Evolutionary conservation across 139 green algal species (phyloP).

Genomic region (Trebouxia sp.): DNA sequence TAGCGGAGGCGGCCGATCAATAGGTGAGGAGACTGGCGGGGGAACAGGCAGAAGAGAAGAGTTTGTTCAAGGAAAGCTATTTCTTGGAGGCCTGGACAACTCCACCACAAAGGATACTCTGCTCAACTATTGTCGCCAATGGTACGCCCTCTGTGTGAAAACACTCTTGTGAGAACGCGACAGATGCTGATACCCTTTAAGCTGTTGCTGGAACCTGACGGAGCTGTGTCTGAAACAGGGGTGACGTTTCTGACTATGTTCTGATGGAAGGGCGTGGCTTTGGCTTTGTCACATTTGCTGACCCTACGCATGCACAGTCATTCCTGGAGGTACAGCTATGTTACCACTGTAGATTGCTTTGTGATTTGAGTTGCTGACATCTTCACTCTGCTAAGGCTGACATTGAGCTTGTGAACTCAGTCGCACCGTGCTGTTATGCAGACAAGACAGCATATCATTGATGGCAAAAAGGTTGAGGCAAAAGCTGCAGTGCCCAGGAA

Average conservation of each 20-base stretch:
- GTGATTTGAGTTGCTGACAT: too few relatives aligned
- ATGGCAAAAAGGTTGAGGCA: constrained; percentile 65
- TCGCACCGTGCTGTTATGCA: constrained; percentile 27
- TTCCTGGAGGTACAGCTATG: constrained; percentile 59
- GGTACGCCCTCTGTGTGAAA: constrained; percentile 31
- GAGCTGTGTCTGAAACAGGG: constrained; percentile 44
- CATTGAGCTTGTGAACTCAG: too few relatives aligned
- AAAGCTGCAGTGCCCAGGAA: constrained; percentile 75
- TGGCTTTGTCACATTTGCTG: constrained; percentile 76
- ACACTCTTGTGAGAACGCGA: too few relatives aligned
- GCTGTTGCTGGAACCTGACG: neutral
- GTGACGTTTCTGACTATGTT: constrained; percentile 64
- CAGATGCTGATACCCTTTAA: too few relatives aligned
- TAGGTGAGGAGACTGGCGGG: neutral
- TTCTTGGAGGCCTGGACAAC: constrained; percentile 66
- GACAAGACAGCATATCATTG: constrained; percentile 65
- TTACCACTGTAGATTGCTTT: too few relatives aligned
- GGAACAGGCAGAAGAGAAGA: neutral
- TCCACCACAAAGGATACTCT: constrained; percentile 62
- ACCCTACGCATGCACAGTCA: constrained; percentile 47
- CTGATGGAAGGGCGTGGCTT: constrained; percentile 76
- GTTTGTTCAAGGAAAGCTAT: constrained; percentile 66
- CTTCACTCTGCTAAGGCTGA: too few relatives aligned
- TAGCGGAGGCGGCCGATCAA: neutral
- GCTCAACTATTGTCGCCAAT: constrained; percentile 60